These are phyloP conservation scores for Choanephora cucurbitarum DNA, from an alignment of 371 early-diverging fungal genomes.

Conservation along the genomic window DNA sequence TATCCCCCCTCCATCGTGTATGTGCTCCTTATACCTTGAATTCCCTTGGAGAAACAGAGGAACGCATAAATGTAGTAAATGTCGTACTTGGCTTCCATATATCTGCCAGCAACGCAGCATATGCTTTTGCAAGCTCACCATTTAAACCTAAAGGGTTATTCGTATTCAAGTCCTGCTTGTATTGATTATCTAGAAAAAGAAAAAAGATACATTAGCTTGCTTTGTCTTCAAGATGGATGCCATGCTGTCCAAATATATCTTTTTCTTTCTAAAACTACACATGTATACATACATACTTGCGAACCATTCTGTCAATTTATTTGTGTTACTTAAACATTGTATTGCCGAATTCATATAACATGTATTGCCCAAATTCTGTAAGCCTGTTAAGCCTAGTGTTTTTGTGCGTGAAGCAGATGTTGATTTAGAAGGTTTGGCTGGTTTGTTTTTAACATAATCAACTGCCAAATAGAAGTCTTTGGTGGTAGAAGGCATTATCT, in stretches of 20 bases:
- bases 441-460: conserved; percentile 1
- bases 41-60: conserved; percentile 37
- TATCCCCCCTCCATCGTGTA: no score
- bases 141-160: conserved; percentile 81
- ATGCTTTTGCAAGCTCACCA: conserved; percentile 74
- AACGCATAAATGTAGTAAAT: conserved; percentile 22
- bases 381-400: conserved; percentile 62
- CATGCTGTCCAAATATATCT: background rate
- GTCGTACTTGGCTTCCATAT: conserved; percentile 67
- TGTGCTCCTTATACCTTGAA: conserved; percentile 56
- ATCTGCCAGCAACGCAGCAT: conserved; percentile 61
- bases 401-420: conserved; percentile 24
- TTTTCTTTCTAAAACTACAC: background rate
- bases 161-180: conserved; percentile 69
- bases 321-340: conserved; percentile 89
- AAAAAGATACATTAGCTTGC: conserved; percentile 8
- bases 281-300: conserved; percentile 26
- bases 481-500: background rate
- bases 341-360: conserved; percentile 97
- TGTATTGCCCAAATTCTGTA: conserved; percentile 96
- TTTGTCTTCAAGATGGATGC: no score
- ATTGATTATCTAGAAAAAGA: conserved; percentile 74
- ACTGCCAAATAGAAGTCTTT: conserved; percentile 9
- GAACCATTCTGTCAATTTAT: conserved; percentile 86
- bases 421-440: background rate